phyloP scores from a whole-genome alignment of 2,329 filamentous ascomycete genomes.

The Knoxdaviesia proteae region DNA sequence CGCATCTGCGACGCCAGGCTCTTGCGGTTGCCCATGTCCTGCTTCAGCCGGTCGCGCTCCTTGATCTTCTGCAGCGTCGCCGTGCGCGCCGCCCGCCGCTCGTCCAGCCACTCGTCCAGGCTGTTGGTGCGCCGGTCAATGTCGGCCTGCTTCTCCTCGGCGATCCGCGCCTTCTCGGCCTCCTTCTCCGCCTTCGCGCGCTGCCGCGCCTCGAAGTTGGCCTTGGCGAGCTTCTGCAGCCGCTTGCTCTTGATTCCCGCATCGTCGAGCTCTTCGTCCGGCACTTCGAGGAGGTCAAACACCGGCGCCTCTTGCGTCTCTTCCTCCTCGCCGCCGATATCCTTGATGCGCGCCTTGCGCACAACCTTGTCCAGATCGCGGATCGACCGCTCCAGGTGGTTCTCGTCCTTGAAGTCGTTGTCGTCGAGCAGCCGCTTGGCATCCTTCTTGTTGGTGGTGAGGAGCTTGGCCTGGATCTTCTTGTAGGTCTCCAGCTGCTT shows the following conservation, averaged over 20 bases:
- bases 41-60: slow-evolving; percentile 79
- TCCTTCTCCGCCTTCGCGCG: slow-evolving; percentile 95
- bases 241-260: slow-evolving; percentile 79
- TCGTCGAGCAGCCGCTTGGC: slow-evolving; percentile 66
- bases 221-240: slow-evolving; percentile 81
- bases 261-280: slow-evolving; percentile 86
- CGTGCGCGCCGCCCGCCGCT: slow-evolving; percentile 55
- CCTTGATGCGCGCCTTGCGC: slow-evolving; percentile 76
- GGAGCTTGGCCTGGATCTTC: slow-evolving; percentile 52
- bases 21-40: slow-evolving; percentile 89
- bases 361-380: slow-evolving; percentile 82
- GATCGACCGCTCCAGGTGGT: slow-evolving; percentile 62
- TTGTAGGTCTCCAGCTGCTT: slow-evolving; percentile 89
- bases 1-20: slow-evolving; percentile 88
- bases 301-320: slow-evolving; percentile 66
- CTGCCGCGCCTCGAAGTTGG: slow-evolving; percentile 78
- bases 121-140: slow-evolving; percentile 67
- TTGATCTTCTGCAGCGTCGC: slow-evolving; percentile 65
- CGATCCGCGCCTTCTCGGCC: slow-evolving; percentile 64
- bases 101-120: slow-evolving; percentile 69
- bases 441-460: slow-evolving; percentile 75
- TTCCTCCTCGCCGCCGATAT: slow-evolving; percentile 64
- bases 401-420: slow-evolving; percentile 83
- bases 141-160: slow-evolving; percentile 68
- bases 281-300: slow-evolving; percentile 72